Evolutionary conservation across 352 stramenopile species (phyloP).

Genomic region (Phytophthora aleatoria): DNA sequence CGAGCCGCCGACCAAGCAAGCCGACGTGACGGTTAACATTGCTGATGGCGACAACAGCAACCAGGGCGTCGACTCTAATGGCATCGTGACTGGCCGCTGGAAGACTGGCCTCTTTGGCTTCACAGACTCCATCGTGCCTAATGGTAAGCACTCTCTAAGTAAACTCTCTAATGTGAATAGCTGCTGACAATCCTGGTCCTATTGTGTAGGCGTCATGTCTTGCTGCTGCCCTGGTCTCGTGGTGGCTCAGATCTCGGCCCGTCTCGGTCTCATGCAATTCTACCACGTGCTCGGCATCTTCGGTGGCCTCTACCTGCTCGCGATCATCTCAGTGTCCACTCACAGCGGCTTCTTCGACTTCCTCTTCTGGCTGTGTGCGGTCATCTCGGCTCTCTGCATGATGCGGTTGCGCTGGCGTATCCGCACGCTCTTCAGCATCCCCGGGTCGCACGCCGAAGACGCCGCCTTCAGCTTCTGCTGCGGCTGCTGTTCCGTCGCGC

Average conservation of each 20-base stretch:
- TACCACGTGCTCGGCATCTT: conserved; percentile 58
- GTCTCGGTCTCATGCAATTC: conserved; percentile 65
- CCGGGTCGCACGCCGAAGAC: conserved; percentile 62
- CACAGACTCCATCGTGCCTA: conserved; percentile 67
- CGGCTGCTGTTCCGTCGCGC: conserved; percentile 75
- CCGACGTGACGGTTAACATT: conserved; percentile 51
- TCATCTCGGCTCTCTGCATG: conserved; percentile 47
- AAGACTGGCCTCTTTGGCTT: conserved; percentile 77
- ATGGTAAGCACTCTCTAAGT: conserved; percentile 43
- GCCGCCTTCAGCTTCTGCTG: conserved; percentile 54
- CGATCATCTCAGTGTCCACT: conserved; percentile 39
- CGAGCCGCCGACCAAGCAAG: conserved; percentile 55
- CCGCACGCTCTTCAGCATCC: conserved; percentile 65
- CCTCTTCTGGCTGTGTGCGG: conserved; percentile 44
- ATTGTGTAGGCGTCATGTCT: conserved; percentile 55
- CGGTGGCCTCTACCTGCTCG: conserved; percentile 54
- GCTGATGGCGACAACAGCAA: conserved; percentile 35
- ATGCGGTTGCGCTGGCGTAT: conserved; percentile 64
- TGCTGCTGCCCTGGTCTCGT: conserved; percentile 67
- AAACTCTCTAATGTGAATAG: background rate
- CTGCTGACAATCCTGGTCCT: conserved; percentile 8
- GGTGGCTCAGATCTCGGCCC: conserved; percentile 66
- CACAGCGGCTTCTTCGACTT: conserved; percentile 54
- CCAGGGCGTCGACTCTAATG: conserved; percentile 67
- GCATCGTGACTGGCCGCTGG: conserved; percentile 74